Percentiles rank a stretch among this genome's conserved stretches.
phyloP scores from a whole-genome alignment of 306 rosid species.

The Cucurbita moschata region DNA sequence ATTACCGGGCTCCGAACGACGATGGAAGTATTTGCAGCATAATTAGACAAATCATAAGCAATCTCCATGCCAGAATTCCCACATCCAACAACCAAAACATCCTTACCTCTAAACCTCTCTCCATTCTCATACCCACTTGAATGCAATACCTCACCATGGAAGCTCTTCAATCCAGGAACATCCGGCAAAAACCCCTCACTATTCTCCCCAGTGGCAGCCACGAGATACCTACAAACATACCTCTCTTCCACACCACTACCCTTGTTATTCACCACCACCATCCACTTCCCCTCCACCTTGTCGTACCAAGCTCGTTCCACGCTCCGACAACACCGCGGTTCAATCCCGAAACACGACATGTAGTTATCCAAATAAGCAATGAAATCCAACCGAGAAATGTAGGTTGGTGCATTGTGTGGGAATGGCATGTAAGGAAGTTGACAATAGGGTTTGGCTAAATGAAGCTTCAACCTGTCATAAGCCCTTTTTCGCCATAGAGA shows the following conservation, averaged over 20 bases:
- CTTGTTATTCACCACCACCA: slow-evolving; percentile 9
- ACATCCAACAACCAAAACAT: slow-evolving; percentile 57
- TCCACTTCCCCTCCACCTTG: slow-evolving; percentile 17
- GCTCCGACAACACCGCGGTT: slow-evolving; percentile 1
- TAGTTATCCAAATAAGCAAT: slow-evolving; percentile 35
- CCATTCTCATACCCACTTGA: slow-evolving; percentile 36
- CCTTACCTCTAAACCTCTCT: slow-evolving; percentile 16
- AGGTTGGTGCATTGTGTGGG: slow-evolving; percentile 21
- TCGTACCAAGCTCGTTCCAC: slow-evolving; percentile 21
- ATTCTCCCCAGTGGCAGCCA: slow-evolving; percentile 54
- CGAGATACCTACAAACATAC: slow-evolving; percentile 25
- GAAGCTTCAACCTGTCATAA: slow-evolving; percentile 56
- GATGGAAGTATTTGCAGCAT: slow-evolving; percentile 48
- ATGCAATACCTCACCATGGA: slow-evolving; percentile 35
- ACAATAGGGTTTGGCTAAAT: slow-evolving; percentile 40
- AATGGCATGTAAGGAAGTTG: slow-evolving; percentile 41
- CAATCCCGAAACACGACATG: slow-evolving; percentile 14
- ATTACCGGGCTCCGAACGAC: slow-evolving; percentile 35
- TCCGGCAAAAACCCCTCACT: slow-evolving; percentile 25
- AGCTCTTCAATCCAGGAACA: slow-evolving; percentile 22
- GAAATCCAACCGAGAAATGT: slow-evolving; percentile 25
- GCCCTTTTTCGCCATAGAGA: slow-evolving; percentile 53
- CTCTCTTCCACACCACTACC: not conserved
- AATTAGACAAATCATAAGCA: slow-evolving; percentile 40
- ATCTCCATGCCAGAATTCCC: slow-evolving; percentile 78